Percentiles rank a stretch among this genome's conserved stretches.
Evolutionary conservation across 2,329 filamentous ascomycete species (phyloP).

Genomic region (Pyricularia pennisetigena): DNA sequence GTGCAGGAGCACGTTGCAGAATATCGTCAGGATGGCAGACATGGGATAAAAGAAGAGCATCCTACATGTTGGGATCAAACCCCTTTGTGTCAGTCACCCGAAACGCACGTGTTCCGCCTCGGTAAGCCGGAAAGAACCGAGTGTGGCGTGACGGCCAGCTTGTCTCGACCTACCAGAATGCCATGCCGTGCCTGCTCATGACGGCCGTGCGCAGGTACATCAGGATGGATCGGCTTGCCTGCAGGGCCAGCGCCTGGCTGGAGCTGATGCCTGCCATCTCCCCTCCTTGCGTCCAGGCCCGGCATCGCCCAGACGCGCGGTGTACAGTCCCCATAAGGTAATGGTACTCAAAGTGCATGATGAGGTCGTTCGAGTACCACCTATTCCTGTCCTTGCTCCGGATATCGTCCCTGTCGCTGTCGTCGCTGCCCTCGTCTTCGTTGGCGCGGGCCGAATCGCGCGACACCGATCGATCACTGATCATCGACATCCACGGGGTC

Average conservation of each 20-base stretch:
- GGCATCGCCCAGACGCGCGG: conserved; percentile 40
- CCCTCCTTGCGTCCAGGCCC: conserved; percentile 25
- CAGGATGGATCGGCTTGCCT: conserved; percentile 45
- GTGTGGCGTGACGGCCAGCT: neutral
- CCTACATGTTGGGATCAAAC: conserved; percentile 23
- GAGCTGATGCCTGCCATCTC: conserved; percentile 26
- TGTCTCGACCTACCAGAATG: conserved; percentile 37
- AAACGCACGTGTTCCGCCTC: neutral
- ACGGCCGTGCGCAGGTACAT: conserved; percentile 33
- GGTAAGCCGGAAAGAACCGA: neutral
- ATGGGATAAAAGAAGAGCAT: conserved; percentile 47
- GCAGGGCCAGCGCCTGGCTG: conserved; percentile 40
- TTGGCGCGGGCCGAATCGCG: neutral
- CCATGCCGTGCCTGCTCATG: conserved; percentile 30
- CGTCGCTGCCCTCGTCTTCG: neutral
- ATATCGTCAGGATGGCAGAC: conserved; percentile 41
- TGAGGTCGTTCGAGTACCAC: conserved; percentile 5
- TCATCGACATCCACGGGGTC: neutral
- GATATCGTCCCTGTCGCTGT: conserved; percentile 16
- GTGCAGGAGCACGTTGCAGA: conserved; percentile 41
- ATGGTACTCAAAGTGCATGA: conserved; percentile 44
- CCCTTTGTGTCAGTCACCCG: neutral
- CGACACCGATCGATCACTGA: too few relatives aligned
- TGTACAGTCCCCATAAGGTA: conserved; percentile 46
- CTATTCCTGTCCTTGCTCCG: conserved; percentile 23